Evolutionary conservation across 176 grass and related monocot species (phyloP).

Genomic region (Secale cereale): DNA sequence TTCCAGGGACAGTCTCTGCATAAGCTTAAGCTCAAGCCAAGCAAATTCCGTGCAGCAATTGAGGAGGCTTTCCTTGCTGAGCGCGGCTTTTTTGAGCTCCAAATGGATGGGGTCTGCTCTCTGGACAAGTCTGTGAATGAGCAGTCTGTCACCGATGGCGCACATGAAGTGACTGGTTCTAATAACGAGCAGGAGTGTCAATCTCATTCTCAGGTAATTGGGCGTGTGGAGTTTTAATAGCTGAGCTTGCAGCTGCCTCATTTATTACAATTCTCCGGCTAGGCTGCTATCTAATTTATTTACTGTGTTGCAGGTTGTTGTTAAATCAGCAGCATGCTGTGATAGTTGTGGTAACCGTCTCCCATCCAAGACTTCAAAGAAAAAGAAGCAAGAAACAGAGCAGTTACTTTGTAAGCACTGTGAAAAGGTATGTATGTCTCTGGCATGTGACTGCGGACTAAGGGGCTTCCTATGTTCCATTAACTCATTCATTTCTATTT

Average conservation of each 20-base stretch:
- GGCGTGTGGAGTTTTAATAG: not conserved
- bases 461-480: not conserved
- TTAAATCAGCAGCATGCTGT: constrained; percentile 44
- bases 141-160: constrained; percentile 27
- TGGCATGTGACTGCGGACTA: not conserved
- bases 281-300: constrained; percentile 12
- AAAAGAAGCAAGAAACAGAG: constrained; percentile 43
- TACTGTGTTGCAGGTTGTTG: constrained; percentile 32
- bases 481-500: not conserved
- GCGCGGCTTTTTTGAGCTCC: constrained; percentile 55
- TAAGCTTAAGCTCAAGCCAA: constrained; percentile 61
- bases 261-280: not conserved
- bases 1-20: constrained; percentile 76
- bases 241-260: not conserved
- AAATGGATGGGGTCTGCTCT: constrained; percentile 29
- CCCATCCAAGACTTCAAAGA: constrained; percentile 57
- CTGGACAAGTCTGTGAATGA: constrained; percentile 31
- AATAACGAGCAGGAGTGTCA: constrained; percentile 74
- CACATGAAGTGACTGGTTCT: constrained; percentile 52
- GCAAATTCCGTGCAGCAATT: constrained; percentile 67
- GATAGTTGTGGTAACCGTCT: constrained; percentile 56
- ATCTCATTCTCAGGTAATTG: constrained; percentile 47
- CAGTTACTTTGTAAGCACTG: constrained; percentile 66
- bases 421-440: constrained; percentile 46
- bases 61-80: constrained; percentile 92